phyloP scores from a whole-genome alignment of 169 alveolate species.

The Plasmodium yoelii region DNA sequence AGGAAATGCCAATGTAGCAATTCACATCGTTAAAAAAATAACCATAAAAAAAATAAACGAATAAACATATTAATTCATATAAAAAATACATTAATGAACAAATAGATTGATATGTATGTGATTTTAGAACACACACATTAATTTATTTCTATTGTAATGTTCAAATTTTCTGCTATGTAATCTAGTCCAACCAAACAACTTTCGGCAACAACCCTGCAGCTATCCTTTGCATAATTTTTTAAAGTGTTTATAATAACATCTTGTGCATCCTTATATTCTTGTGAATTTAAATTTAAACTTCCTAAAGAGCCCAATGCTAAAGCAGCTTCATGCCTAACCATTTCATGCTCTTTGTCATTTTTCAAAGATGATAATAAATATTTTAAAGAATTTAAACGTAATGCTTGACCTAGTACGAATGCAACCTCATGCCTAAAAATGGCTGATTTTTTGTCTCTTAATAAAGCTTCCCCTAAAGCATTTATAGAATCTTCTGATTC shows the following conservation, averaged over 20 bases:
- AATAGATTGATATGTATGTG: too few relatives aligned
- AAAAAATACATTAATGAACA: too few relatives aligned
- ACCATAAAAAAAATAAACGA: too few relatives aligned
- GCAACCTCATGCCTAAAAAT: slow-evolving; percentile 94
- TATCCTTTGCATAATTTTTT: slow-evolving; percentile 71
- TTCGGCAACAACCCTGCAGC: slow-evolving; percentile 80
- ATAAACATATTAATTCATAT: too few relatives aligned
- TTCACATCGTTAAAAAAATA: too few relatives aligned
- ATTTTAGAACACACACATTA: neutral
- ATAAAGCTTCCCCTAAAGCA: slow-evolving; percentile 87
- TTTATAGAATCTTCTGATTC: slow-evolving; percentile 58
- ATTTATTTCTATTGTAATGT: slow-evolving; percentile 48
- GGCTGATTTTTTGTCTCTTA: slow-evolving; percentile 86
- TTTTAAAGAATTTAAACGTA: slow-evolving; percentile 79
- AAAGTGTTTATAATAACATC: slow-evolving; percentile 68
- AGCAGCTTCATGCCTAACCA: slow-evolving; percentile 95
- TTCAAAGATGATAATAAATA: slow-evolving; percentile 83
- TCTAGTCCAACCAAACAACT: slow-evolving; percentile 85
- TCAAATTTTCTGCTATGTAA: slow-evolving; percentile 81
- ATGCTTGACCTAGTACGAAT: slow-evolving; percentile 93
- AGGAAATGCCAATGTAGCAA: too few relatives aligned
- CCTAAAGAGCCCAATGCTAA: slow-evolving; percentile 93
- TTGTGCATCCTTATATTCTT: slow-evolving; percentile 68
- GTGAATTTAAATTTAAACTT: slow-evolving; percentile 79
- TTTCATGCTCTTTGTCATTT: slow-evolving; percentile 87